These are phyloP conservation scores for Phytophthora podocarpi DNA, from an alignment of 352 stramenopile species.

Conservation along the genomic window DNA sequence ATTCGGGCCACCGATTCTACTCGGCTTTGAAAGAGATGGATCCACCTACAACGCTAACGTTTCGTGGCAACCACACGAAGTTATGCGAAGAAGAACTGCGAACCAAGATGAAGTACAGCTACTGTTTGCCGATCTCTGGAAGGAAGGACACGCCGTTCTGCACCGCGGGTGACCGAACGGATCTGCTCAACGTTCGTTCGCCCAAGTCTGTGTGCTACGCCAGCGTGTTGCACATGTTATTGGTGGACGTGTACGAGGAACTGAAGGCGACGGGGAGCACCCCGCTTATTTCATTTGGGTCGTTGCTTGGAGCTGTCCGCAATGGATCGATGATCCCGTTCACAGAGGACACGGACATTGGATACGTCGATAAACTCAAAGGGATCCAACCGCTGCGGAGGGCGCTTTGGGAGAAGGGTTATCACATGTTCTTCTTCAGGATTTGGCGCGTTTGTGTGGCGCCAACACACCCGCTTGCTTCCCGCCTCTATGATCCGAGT, in stretches of 20 bases:
- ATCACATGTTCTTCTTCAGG: slow-evolving; percentile 50
- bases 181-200: slow-evolving; percentile 38
- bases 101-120: slow-evolving; percentile 23
- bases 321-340: slow-evolving; percentile 60
- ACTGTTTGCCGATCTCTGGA: slow-evolving; percentile 59
- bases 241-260: slow-evolving; percentile 61
- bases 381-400: slow-evolving; percentile 15
- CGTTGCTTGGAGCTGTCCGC: slow-evolving; percentile 55
- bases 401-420: slow-evolving; percentile 43
- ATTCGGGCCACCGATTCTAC: slow-evolving; percentile 29
- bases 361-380: slow-evolving; percentile 32
- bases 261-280: slow-evolving; percentile 27
- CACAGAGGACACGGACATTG: slow-evolving; percentile 63
- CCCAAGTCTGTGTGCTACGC: slow-evolving; percentile 50
- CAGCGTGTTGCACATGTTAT: slow-evolving; percentile 65
- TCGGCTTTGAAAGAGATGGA: slow-evolving; percentile 18
- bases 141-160: slow-evolving; percentile 56
- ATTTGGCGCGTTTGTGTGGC: slow-evolving; percentile 55
- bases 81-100: slow-evolving; percentile 24
- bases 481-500: slow-evolving; percentile 44
- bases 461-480: slow-evolving; percentile 47
- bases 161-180: slow-evolving; percentile 41
- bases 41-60: slow-evolving; percentile 16
- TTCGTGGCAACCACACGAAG: slow-evolving; percentile 25
- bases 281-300: slow-evolving; percentile 51